Evolutionary conservation across 345 rosid species (phyloP).

Genomic region (Streptanthus diversifolius): DNA sequence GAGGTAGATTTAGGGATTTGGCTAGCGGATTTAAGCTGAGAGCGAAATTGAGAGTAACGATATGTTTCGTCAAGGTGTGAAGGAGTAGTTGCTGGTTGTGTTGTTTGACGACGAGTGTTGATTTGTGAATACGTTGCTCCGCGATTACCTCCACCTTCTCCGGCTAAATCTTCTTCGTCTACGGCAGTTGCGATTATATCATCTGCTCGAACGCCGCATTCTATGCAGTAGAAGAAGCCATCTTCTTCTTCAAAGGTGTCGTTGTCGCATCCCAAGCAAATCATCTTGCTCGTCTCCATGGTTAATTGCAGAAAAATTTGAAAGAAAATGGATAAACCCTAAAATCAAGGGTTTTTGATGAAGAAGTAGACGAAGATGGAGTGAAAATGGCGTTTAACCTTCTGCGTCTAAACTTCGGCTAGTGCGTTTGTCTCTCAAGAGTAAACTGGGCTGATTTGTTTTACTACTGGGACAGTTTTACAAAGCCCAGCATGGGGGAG

Average conservation of each 20-base stretch:
- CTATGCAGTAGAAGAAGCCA: slow-evolving; percentile 55
- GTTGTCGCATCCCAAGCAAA: slow-evolving; percentile 56
- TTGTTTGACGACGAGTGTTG: slow-evolving; percentile 27
- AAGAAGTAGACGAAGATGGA: background rate
- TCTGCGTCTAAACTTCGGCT: background rate
- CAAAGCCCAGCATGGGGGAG: too few species aligned
- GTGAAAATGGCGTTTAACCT: background rate
- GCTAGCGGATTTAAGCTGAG: slow-evolving; percentile 23
- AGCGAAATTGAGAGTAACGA: slow-evolving; percentile 44
- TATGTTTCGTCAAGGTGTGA: slow-evolving; percentile 21
- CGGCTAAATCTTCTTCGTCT: slow-evolving; percentile 54
- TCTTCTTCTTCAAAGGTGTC: slow-evolving; percentile 45
- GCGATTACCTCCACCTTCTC: slow-evolving; percentile 39
- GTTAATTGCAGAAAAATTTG: background rate
- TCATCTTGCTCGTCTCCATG: background rate
- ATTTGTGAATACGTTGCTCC: slow-evolving; percentile 43
- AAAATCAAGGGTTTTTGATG: background rate
- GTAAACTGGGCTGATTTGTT: too few species aligned
- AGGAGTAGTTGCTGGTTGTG: background rate
- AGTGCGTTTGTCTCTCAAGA: too few species aligned
- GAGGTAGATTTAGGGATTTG: background rate
- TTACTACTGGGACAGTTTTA: too few species aligned
- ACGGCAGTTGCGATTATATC: slow-evolving; percentile 54
- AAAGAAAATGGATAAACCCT: background rate
- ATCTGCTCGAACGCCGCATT: slow-evolving; percentile 45